Evolutionary conservation across 129 eudicot genomes (phyloP), one percentile per base, ranked within the genome.

Genomic region (Flaveria linearis): DNA sequence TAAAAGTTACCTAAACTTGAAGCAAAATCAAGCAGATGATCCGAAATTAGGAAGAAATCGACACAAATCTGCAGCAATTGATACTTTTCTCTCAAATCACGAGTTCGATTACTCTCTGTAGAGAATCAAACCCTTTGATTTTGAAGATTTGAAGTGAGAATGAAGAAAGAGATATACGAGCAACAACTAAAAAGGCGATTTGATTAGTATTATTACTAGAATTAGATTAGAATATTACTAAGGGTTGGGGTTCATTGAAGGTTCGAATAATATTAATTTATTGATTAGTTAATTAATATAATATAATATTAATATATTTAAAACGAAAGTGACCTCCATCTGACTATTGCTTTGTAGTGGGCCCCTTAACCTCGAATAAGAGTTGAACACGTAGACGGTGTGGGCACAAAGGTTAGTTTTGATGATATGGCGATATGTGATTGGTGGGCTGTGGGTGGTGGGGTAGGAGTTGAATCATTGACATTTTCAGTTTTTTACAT

Each of bases 141-240:
- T 43, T 20, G 67, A 50, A 17, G 61, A 42, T 33, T 57, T 69
- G 42, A 43, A 76, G 80, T 80, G 79, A 73, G 69, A 80, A 80
- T 73, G 62, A 68, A 56, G 83, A 30, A 73, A 80, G 75, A 45
- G 83, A 79, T 79, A 61, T 79, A 10, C 56, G 67, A 20, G 23
- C 7, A 49, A 58, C 16, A 13, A 49, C 12, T 10, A 49, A 26
- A 72, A 23, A 14, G 15, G 56, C 46, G 41, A 23, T 12, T 53
- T 56, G 57, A 25, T 17, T 11, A 26, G 11, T 42, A 43, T 69
- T 69, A 33, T 70, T 33, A 61, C 50, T 49, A 46, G 28, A 16
- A 41, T 17, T 30, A 39, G 14, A 33, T 33, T 9, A 76, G 30
- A 52, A 33, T 33, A 25, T 2, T 52, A 43, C 39, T 11, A 65